Percentiles rank a stretch among this genome's conserved stretches.
phyloP scores from a whole-genome alignment of 2,329 filamentous ascomycete species.

The Venturia oleaginea region DNA sequence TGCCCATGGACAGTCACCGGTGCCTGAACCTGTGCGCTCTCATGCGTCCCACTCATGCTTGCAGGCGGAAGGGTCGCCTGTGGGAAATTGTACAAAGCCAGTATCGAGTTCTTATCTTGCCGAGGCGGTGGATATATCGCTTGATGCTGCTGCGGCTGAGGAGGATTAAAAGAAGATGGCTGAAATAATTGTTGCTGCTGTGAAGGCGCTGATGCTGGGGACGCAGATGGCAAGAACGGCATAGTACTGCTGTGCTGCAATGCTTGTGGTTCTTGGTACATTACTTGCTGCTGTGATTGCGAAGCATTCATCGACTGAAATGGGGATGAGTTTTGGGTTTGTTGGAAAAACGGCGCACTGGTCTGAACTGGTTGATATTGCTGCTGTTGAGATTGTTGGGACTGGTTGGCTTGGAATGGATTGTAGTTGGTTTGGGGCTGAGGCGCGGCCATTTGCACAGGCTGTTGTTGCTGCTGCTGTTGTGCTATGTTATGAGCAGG shows the following conservation, averaged over 20 bases:
- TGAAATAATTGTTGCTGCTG: conserved; percentile 30
- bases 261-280: conserved; percentile 16
- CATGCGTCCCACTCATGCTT: conserved; percentile 21
- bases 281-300: conserved; percentile 15
- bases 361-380: conserved; percentile 16
- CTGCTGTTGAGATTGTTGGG: conserved; percentile 16
- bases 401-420: conserved; percentile 4
- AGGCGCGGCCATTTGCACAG: neutral
- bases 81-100: conserved; percentile 63
- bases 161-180: conserved; percentile 7
- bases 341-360: conserved; percentile 17
- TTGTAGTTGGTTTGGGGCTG: neutral
- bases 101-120: conserved; percentile 63
- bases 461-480: conserved; percentile 4
- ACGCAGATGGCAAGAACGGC: conserved; percentile 25
- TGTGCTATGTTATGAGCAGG: neutral
- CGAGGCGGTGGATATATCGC: conserved; percentile 34
- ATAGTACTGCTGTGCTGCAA: conserved; percentile 23
- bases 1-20: conserved; percentile 14
- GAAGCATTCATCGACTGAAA: neutral
- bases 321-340: conserved; percentile 15
- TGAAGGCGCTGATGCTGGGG: conserved; percentile 20
- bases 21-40: neutral
- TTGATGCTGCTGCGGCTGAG: conserved; percentile 21
- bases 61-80: conserved; percentile 20